phyloP scores from a whole-genome alignment of 1,139 yeast species.

The Debaryomyces subglobosus region DNA sequence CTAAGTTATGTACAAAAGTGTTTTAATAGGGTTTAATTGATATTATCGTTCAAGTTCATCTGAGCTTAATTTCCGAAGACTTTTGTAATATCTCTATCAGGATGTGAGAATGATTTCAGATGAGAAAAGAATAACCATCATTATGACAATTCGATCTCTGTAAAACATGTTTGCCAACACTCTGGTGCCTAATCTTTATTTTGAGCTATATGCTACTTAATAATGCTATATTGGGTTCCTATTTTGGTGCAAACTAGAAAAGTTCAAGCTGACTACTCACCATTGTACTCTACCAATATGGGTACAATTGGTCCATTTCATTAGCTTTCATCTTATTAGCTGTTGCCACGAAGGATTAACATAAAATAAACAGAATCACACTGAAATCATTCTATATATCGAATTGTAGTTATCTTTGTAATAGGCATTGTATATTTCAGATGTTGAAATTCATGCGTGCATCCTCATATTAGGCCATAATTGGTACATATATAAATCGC shows the following conservation, averaged over 20 bases:
- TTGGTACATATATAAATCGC: background rate
- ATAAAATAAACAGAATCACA: background rate
- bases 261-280: constrained; percentile 71
- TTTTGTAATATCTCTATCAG: constrained; percentile 10
- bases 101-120: constrained; percentile 3
- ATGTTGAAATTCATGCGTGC: no score
- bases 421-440: no score
- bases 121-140: background rate
- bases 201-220: constrained; percentile 13
- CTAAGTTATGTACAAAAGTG: constrained; percentile 53
- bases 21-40: constrained; percentile 39
- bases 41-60: constrained; percentile 17
- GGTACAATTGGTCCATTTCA: constrained; percentile 71
- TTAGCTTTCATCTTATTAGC: constrained; percentile 30
- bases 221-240: constrained; percentile 75
- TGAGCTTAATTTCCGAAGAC: background rate
- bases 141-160: background rate
- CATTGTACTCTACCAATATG: constrained; percentile 49
- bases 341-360: background rate
- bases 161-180: constrained; percentile 78
- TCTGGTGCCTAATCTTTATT: constrained; percentile 75
- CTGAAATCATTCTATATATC: background rate
- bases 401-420: background rate
- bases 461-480: background rate
- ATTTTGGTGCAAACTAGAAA: constrained; percentile 96